Conservation (phyloP, 768 basidiomycete genomes). For the Pleurotus ostreatus region DNA sequence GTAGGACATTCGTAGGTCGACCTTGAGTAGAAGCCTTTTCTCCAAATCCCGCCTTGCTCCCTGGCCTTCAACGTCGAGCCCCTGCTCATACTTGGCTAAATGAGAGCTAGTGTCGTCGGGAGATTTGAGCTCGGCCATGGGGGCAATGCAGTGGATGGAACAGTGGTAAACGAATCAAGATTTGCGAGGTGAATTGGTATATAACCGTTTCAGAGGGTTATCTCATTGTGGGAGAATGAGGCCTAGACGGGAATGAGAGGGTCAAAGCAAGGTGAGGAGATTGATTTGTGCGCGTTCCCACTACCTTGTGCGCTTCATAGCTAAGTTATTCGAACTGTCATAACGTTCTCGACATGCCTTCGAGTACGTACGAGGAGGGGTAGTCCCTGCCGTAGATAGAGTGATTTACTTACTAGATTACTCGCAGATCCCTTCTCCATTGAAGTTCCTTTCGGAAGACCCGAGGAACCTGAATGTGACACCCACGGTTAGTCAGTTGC, state of each 20-base stretch:
- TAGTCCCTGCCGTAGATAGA: conserved; percentile 1
- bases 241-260: neutral
- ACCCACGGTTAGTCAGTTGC: too few species aligned
- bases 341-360: neutral
- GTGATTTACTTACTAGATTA: neutral
- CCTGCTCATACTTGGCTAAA: neutral
- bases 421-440: neutral
- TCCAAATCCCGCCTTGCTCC: conserved; percentile 12
- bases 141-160: neutral
- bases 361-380: neutral
- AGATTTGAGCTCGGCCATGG: conserved; percentile 2
- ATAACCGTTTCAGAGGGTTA: conserved; percentile 6
- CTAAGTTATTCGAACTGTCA: neutral
- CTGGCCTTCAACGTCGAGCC: conserved; percentile 1
- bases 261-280: neutral
- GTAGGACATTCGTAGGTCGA: conserved; percentile 31
- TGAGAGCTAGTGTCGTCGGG: conserved; percentile 4
- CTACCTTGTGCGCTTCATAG: conserved; percentile 5
- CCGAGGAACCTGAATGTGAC: too few species aligned
- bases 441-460: too few species aligned
- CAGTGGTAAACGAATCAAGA: neutral
- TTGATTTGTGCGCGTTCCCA: neutral
- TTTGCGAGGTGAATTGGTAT: neutral
- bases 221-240: neutral
- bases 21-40: conserved; percentile 24